These are phyloP conservation scores for Begonia masoniana DNA, from an alignment of 306 rosid species.

Conservation along the genomic window DNA sequence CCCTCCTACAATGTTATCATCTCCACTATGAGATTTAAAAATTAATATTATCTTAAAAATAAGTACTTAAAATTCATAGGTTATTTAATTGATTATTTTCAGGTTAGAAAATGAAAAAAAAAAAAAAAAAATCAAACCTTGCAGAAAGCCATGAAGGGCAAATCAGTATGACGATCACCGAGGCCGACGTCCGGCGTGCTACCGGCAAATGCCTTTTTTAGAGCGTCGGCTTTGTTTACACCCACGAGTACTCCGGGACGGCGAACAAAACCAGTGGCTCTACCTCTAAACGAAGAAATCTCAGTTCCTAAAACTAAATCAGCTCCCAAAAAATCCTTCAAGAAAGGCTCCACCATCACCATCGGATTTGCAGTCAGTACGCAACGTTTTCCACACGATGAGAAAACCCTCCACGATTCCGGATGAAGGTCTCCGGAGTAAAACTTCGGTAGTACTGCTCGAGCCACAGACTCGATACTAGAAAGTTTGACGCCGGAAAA, in stretches of 20 bases:
- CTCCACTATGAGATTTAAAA: not conserved
- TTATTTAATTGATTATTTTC: no score
- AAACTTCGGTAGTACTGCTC: slow-evolving; percentile 72
- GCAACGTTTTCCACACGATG: slow-evolving; percentile 45
- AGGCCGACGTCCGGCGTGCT: slow-evolving; percentile 52
- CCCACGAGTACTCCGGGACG: slow-evolving; percentile 57
- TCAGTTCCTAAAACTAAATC: slow-evolving; percentile 68
- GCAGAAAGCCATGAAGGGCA: slow-evolving; percentile 66
- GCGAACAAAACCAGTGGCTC: slow-evolving; percentile 59
- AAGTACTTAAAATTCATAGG: no score
- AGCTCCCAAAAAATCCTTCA: slow-evolving; percentile 56
- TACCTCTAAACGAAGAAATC: slow-evolving; percentile 26
- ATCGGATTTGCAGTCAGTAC: slow-evolving; percentile 69
- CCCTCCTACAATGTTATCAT: slow-evolving; percentile 30
- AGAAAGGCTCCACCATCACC: slow-evolving; percentile 69
- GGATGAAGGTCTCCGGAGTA: slow-evolving; percentile 48
- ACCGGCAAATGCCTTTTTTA: slow-evolving; percentile 33
- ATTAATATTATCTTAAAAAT: not conserved
- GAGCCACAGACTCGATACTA: slow-evolving; percentile 53
- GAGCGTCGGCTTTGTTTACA: slow-evolving; percentile 41
- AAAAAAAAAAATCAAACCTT: slow-evolving; percentile 24
- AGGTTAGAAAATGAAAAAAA: no score
- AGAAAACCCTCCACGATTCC: slow-evolving; percentile 59
- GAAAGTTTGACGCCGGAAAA: slow-evolving; percentile 45
- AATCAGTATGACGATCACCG: slow-evolving; percentile 64